Base-by-base conservation (phyloP, 257 asterid species). In the Fraxinus quadrangulata region DNA sequence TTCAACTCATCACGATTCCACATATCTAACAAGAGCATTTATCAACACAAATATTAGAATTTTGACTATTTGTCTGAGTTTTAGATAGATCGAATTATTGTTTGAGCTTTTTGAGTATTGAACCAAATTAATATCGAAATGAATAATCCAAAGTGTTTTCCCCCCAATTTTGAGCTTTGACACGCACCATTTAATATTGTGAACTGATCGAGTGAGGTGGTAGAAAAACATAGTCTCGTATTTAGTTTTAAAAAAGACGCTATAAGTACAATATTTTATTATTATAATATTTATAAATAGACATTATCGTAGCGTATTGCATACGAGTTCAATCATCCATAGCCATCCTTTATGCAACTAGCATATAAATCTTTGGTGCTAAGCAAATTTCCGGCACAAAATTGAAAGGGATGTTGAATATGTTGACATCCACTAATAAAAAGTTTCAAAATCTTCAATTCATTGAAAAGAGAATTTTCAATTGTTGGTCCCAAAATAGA, bases 401-500 rank as follows among this genome's bases (percentile, higher is more conserved):
- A 33, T 74, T 74, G 77, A 74, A 59, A 56, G 70, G 72, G 14
- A 37, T 14, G 63, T 37, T 24, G 49, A 16, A 47, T 19, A 37
- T 37, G 61, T 75, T 37, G 33, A 16, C 68, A 9, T 34, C 61
- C 63, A 37, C 72, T 34, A 37, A 61, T 4, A 36, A 21, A 36
- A 51, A 28, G 5, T 33, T 21, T 14, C 6, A 66, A 33, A 14
- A 42, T 30, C 72, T 14, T 42, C 65, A 49, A 66, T 66, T 76
- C 74, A 36, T 24, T 66, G 26, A 56, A n/a, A 56, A 63, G 34
- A 63, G 17, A 61, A 51, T 30, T 73, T 73, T 56, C 51, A 70
- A 68, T 3, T 6, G 13, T 51, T 71, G 36, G 80, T 33, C 70
- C 77, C 56, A 56, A 72, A 73, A 54, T 66, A 54, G 73, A 63